Evolutionary conservation across 179 eudicot species (phyloP).

Genomic region (Sideroxylon spinosum): DNA sequence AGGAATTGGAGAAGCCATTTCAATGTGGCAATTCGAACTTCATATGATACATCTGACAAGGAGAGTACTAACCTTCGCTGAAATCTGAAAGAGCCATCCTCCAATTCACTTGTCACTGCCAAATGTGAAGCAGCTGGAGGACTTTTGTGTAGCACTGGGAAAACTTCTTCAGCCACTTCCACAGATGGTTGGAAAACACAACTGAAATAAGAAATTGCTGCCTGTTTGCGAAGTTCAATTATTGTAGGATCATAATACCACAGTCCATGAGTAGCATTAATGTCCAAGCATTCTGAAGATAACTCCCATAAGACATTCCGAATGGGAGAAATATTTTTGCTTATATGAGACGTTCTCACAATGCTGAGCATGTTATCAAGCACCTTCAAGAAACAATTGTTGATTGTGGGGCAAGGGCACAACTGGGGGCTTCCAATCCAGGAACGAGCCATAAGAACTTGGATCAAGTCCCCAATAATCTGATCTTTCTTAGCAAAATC

Average conservation of each 20-base stretch:
- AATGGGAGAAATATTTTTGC: constrained; percentile 40
- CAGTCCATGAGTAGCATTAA: constrained; percentile 31
- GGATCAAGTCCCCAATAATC: constrained; percentile 59
- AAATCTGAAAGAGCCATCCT: constrained; percentile 28
- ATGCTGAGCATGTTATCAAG: constrained; percentile 83
- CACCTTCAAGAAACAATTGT: constrained; percentile 51
- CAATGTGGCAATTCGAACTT: constrained; percentile 78
- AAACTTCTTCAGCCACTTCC: constrained; percentile 45
- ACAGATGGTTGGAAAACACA: constrained; percentile 49
- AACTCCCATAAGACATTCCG: constrained; percentile 51
- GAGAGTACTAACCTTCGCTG: constrained; percentile 45
- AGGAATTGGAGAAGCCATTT: constrained; percentile 80
- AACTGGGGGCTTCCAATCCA: constrained; percentile 73
- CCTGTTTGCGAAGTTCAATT: constrained; percentile 80
- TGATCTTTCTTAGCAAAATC: constrained; percentile 55
- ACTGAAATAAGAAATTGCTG: constrained; percentile 67
- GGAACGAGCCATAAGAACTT: constrained; percentile 46
- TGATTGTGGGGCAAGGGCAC: constrained; percentile 72
- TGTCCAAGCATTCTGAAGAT: constrained; percentile 63
- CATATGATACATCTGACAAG: constrained; percentile 81
- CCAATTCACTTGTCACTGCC: constrained; percentile 25
- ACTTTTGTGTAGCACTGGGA: constrained; percentile 18
- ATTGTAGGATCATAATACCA: constrained; percentile 66
- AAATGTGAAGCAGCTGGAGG: constrained; percentile 22
- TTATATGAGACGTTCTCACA: constrained; percentile 43